Evolutionary conservation across 768 basidiomycete species (phyloP).

Genomic region (Trametes villosa): DNA sequence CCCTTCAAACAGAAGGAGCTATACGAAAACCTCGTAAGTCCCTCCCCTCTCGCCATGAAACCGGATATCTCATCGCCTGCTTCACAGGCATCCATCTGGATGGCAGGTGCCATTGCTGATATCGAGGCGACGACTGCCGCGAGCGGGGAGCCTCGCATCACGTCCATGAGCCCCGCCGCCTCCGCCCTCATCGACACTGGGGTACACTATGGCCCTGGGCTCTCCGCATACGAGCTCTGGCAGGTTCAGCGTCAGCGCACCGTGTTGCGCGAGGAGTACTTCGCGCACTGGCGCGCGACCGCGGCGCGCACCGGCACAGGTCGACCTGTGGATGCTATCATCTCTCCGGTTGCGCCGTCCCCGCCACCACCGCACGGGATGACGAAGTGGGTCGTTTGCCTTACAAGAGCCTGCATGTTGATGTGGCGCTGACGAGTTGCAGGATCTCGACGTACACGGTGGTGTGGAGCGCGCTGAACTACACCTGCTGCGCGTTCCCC

Average conservation of each 20-base stretch:
- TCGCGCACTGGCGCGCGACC: constrained; percentile 67
- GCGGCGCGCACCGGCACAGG: constrained; percentile 60
- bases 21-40: constrained; percentile 43
- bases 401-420: background rate
- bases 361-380: constrained; percentile 67
- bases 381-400: constrained; percentile 47
- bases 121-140: constrained; percentile 17
- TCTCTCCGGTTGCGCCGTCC: constrained; percentile 63
- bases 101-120: constrained; percentile 28
- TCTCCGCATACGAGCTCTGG: constrained; percentile 69
- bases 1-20: constrained; percentile 58
- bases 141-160: constrained; percentile 32
- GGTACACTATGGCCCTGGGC: constrained; percentile 29
- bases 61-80: background rate
- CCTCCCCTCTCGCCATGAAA: background rate
- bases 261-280: constrained; percentile 56
- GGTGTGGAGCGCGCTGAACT: constrained; percentile 75
- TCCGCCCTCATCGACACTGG: constrained; percentile 12
- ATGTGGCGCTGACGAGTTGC: background rate
- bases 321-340: constrained; percentile 76
- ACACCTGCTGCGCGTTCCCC: constrained; percentile 62
- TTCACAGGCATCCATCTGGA: constrained; percentile 29
- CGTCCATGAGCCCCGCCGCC: constrained; percentile 27
- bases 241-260: constrained; percentile 58
- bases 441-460: constrained; percentile 59